Conservation (phyloP, 2,329 filamentous ascomycete species). For the Coniochaeta pulveracea region DNA sequence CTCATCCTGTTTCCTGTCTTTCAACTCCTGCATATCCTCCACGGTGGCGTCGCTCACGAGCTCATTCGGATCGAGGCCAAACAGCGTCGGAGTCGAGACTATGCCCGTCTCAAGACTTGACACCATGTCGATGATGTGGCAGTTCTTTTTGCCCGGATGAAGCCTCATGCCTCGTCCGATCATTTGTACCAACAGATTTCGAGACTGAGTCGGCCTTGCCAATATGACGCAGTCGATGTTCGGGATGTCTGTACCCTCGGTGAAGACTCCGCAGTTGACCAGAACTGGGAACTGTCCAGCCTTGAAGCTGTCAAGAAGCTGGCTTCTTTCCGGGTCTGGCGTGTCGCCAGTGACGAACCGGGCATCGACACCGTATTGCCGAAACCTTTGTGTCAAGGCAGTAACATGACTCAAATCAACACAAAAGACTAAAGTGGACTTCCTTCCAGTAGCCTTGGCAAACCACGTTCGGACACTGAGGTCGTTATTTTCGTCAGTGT, state of each 20-base stretch:
- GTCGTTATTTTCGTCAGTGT: conserved; percentile 70
- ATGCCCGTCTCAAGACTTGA: conserved; percentile 75
- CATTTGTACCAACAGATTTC: conserved; percentile 95
- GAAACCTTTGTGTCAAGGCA: conserved; percentile 65
- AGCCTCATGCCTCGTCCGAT: conserved; percentile 88
- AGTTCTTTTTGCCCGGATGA: conserved; percentile 70
- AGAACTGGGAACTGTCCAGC: conserved; percentile 71
- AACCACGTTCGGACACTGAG: conserved; percentile 81
- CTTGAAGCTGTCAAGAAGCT: conserved; percentile 66
- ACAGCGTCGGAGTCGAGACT: conserved; percentile 81
- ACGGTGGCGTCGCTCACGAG: conserved; percentile 57
- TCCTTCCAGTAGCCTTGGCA: conserved; percentile 58
- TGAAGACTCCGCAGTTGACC: conserved; percentile 92
- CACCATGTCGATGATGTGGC: conserved; percentile 95
- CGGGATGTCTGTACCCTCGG: conserved; percentile 94
- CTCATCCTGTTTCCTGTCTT: conserved; percentile 32
- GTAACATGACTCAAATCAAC: conserved; percentile 78
- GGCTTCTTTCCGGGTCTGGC: conserved; percentile 51
- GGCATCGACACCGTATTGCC: conserved; percentile 68
- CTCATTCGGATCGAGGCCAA: conserved; percentile 78
- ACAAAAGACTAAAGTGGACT: conserved; percentile 88
- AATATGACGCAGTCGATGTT: conserved; percentile 92
- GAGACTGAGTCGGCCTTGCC: conserved; percentile 77
- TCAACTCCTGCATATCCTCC: conserved; percentile 47
- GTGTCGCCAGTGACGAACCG: conserved; percentile 81